Evolutionary conservation across 805 yeast species (phyloP), one percentile per base, ranked within the genome.

Genomic region (Myxozyma udenii): DNA sequence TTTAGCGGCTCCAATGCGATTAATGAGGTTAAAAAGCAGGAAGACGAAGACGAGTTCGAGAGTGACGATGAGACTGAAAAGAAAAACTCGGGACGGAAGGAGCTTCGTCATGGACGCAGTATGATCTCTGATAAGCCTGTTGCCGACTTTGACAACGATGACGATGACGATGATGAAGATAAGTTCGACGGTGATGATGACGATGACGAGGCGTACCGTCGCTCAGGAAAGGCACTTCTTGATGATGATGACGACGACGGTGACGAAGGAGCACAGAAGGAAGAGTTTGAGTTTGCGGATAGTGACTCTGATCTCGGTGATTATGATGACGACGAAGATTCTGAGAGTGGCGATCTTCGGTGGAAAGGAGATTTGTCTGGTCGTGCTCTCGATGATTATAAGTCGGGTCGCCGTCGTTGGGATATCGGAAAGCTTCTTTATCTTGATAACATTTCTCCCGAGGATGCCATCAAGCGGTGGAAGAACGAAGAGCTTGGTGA

Each of bases 371-470:
- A 62, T 38, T 62, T 68, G 21, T 56, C 65, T n/a, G 61, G 46
- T 9, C 73, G 85, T 36, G 96, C 95, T 0, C 66, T 80, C 3
- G 81, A 77, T 61, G 72, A 86, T 51, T 73, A 78, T 55, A 78
- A 84, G n/a, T 59, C 77, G 3, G 64, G 70, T 52, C 72, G 69
- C 62, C 78, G 74, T 69, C 74, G 72, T 52, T 87, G 95, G 90
- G 87, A 91, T 67, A 79, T 91, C 55, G 82, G 84, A 61, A 87
- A 85, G 64, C 71, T 91, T 50, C 72, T 93, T 3, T 91, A 93
- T 67, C 76, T 85, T 79, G 81, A 84, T 51, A 84, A 87, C 60
- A 74, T 88, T 38, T 79, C 81, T 11, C 90, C 97, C 0, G 74
- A 71, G 0, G 93, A 85, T 57, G 93, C 78, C 30, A 73, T 87